phyloP scores from a whole-genome alignment of 768 basidiomycete species.

The Calocybe cyanea region DNA sequence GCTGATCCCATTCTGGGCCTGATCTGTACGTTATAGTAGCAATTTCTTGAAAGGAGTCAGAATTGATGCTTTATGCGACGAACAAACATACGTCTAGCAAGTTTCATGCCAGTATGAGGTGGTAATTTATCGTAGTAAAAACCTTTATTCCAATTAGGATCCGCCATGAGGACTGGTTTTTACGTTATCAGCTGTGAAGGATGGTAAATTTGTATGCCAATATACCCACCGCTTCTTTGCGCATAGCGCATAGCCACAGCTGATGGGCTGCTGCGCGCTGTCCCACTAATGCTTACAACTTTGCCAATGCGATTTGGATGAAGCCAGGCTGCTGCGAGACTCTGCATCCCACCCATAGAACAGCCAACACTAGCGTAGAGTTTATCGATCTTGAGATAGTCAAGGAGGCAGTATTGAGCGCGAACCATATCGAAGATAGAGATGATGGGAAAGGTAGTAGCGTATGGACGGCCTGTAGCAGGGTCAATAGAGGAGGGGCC shows the following conservation, averaged over 20 bases:
- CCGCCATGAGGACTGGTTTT: slow-evolving; percentile 91
- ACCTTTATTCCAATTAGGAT: slow-evolving; percentile 99
- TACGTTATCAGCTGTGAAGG: neutral
- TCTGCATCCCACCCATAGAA: slow-evolving; percentile 99
- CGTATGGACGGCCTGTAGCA: slow-evolving; percentile 67
- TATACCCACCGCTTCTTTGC: slow-evolving; percentile 84
- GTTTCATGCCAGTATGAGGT: slow-evolving; percentile 97
- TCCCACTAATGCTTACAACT: slow-evolving; percentile 92
- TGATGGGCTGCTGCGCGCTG: slow-evolving; percentile 86
- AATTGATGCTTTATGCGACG: neutral
- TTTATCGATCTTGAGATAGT: slow-evolving; percentile 76
- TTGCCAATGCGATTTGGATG: slow-evolving; percentile 86
- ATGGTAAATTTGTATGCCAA: neutral
- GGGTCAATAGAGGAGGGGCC: slow-evolving; percentile 87
- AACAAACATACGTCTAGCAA: slow-evolving; percentile 74
- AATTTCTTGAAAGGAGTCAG: slow-evolving; percentile 60
- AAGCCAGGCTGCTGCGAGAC: slow-evolving; percentile 92
- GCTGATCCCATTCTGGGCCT: slow-evolving; percentile 97
- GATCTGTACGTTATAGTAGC: slow-evolving; percentile 99
- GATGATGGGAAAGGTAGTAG: slow-evolving; percentile 86
- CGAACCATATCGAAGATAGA: slow-evolving; percentile 97
- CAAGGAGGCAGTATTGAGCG: slow-evolving; percentile 85
- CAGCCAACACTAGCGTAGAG: slow-evolving; percentile 92
- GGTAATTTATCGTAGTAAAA: slow-evolving; percentile 97
- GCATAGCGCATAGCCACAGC: slow-evolving; percentile 96